Evolutionary conservation across 306 rosid species (phyloP).

Genomic region (Cotoneaster glaucophyllus): DNA sequence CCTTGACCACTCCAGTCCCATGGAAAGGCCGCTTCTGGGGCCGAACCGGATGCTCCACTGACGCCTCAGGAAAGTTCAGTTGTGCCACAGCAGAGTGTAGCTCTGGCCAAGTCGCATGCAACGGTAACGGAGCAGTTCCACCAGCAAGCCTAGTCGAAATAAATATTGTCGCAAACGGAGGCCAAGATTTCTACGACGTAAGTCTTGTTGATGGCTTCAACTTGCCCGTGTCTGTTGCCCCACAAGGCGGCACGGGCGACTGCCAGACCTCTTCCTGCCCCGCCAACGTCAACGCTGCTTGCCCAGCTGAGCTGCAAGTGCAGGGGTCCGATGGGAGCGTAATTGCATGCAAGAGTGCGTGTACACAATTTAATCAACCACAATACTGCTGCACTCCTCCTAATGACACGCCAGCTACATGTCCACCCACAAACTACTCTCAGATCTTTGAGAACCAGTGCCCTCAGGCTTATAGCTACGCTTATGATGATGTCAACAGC

Average conservation of each 20-base stretch:
- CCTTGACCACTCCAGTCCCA: conserved; percentile 1
- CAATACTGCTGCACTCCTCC: conserved; percentile 42
- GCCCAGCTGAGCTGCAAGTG: conserved; percentile 2
- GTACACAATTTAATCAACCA: not conserved
- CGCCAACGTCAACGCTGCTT: not conserved
- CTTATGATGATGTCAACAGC: conserved; percentile 44
- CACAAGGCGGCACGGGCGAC: conserved; percentile 4
- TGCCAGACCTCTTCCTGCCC: conserved; percentile 6
- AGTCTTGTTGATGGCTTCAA: conserved; percentile 21
- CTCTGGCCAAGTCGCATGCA: conserved; percentile 6
- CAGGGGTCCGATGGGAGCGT: conserved; percentile 13
- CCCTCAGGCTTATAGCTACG: conserved; percentile 63
- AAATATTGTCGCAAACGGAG: not conserved
- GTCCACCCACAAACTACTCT: conserved; percentile 44
- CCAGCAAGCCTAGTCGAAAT: conserved; percentile 20
- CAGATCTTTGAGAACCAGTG: conserved; percentile 39
- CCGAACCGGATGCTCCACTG: conserved; percentile 5
- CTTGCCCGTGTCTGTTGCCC: not conserved
- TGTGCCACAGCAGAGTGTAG: conserved; percentile 26
- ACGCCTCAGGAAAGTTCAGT: not conserved
- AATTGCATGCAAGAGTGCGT: conserved; percentile 32
- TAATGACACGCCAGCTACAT: not conserved
- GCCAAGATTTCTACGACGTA: conserved; percentile 23
- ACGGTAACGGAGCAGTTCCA: not conserved
- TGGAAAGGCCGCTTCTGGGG: conserved; percentile 25